These are phyloP conservation scores for Solanum okadae DNA, from an alignment of 257 asterid species.

Conservation along the genomic window DNA sequence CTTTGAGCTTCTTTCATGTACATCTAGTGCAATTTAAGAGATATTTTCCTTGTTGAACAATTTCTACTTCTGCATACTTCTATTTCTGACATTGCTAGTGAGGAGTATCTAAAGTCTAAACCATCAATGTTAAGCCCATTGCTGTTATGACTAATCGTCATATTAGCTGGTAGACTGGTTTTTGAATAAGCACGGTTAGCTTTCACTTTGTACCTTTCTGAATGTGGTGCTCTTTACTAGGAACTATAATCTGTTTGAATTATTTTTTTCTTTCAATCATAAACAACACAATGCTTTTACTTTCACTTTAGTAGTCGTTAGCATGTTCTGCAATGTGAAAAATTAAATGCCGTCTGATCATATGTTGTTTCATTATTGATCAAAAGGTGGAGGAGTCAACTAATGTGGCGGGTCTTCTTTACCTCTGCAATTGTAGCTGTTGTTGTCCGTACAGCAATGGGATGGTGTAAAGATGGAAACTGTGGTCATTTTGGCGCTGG, in stretches of 20 bases:
- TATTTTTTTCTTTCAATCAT: background rate
- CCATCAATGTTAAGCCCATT: background rate
- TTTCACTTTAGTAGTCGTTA: background rate
- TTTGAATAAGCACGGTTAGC: background rate
- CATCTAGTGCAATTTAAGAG: background rate
- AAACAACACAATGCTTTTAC: background rate
- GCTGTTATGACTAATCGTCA: background rate
- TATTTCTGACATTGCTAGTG: background rate
- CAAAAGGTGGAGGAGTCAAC: constrained; percentile 99
- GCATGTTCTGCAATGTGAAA: background rate
- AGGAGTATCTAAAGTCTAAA: background rate
- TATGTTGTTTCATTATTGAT: constrained; percentile 1
- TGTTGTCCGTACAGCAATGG: constrained; percentile 94
- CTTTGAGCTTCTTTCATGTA: background rate
- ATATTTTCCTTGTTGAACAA: background rate
- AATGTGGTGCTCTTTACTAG: background rate
- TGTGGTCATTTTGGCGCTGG: constrained; percentile 99
- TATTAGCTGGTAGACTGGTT: background rate
- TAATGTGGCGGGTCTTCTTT: constrained; percentile 99
- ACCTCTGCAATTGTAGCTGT: constrained; percentile 98
- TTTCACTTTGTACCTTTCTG: background rate
- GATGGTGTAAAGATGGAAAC: constrained; percentile 94
- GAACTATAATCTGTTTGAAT: background rate
- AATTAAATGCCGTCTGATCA: background rate
- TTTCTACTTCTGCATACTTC: background rate